phyloP scores from a whole-genome alignment of 352 stramenopile species.

The Globisporangium uncinulatum region DNA sequence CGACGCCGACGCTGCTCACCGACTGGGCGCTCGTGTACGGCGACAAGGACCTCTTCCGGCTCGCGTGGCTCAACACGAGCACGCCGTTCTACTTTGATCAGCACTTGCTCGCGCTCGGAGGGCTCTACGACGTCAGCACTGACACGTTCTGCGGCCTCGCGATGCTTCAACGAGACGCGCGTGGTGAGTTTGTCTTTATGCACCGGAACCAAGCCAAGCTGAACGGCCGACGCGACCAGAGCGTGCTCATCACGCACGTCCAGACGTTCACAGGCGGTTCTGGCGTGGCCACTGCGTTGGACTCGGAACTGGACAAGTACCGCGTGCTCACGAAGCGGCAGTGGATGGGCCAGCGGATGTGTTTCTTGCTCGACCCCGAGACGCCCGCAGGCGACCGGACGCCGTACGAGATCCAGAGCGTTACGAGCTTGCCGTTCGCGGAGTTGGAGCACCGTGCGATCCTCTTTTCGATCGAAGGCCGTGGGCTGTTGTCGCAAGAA shows the following conservation, averaged over 20 bases:
- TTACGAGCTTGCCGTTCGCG: constrained; percentile 44
- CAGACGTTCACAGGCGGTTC: constrained; percentile 70
- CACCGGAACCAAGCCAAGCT: constrained; percentile 12
- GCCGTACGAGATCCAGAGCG: constrained; percentile 42
- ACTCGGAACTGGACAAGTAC: constrained; percentile 58
- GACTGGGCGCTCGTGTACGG: constrained; percentile 31
- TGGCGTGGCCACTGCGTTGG: constrained; percentile 38
- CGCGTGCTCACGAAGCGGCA: constrained; percentile 49
- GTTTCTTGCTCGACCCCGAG: constrained; percentile 50
- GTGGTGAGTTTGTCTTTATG: constrained; percentile 11
- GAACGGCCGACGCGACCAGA: constrained; percentile 29
- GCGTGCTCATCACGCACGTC: constrained; percentile 47
- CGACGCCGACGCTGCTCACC: constrained; percentile 28
- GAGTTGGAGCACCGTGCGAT: constrained; percentile 61
- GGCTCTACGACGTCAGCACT: constrained; percentile 18
- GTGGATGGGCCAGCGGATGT: constrained; percentile 51
- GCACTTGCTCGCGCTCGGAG: constrained; percentile 32
- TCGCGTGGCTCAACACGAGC: constrained; percentile 48
- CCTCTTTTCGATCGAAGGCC: constrained; percentile 69
- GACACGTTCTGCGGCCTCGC: constrained; percentile 37
- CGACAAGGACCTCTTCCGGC: constrained; percentile 59
- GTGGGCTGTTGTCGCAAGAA: constrained; percentile 36
- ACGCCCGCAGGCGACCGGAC: constrained; percentile 33
- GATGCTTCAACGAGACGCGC: constrained; percentile 12
- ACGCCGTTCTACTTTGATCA: constrained; percentile 44